phyloP scores from a whole-genome alignment of 257 asterid species.

The Mitragyna speciosa region DNA sequence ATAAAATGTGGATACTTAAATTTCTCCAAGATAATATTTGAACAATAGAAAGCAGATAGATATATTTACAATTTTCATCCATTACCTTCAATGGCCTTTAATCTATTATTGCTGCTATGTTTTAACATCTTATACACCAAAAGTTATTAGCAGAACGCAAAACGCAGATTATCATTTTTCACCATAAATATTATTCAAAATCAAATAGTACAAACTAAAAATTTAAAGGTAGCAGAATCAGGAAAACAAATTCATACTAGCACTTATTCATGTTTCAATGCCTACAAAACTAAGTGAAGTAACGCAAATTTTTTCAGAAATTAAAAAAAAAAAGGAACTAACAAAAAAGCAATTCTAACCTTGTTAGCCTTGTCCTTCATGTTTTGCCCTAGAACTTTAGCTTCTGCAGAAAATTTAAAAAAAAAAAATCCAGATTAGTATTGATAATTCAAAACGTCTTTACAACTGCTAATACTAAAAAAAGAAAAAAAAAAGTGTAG shows the following conservation, averaged over 20 bases:
- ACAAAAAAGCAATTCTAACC: not conserved
- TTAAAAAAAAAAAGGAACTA: not conserved
- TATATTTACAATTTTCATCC: too few species aligned
- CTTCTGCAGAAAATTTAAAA: not conserved
- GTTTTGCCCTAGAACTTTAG: too few species aligned
- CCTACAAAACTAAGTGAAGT: not conserved
- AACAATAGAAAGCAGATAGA: not conserved
- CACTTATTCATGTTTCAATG: not conserved
- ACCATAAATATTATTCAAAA: not conserved
- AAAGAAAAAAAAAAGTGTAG: too few species aligned
- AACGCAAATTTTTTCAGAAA: not conserved
- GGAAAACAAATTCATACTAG: not conserved
- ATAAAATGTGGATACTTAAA: too few species aligned
- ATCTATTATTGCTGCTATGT: not conserved
- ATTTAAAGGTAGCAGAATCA: not conserved
- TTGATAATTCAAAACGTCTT: not conserved
- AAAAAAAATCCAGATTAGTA: not conserved
- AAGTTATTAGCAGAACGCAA: not conserved
- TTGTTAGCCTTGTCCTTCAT: slow-evolving; percentile 8
- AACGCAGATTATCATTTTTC: not conserved
- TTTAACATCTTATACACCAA: not conserved
- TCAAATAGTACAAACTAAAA: too few species aligned
- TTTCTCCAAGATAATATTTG: not conserved
- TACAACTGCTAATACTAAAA: too few species aligned
- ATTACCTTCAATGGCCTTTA: not conserved